phyloP scores from a whole-genome alignment of 2,329 filamentous ascomycete genomes.

The Neonectria magnoliae region DNA sequence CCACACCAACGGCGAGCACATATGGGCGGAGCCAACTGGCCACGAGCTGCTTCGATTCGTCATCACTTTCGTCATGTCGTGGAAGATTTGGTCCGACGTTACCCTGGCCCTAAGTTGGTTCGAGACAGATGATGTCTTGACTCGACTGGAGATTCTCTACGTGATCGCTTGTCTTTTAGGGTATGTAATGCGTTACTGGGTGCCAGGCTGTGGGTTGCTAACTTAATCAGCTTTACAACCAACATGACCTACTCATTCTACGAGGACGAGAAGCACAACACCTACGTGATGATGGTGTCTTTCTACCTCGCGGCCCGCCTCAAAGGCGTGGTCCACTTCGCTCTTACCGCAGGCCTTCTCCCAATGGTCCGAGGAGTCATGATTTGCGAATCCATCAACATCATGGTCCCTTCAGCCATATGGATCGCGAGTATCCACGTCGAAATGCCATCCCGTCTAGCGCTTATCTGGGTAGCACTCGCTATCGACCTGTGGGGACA shows the following conservation, averaged over 20 bases:
- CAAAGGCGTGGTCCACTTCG: constrained; percentile 60
- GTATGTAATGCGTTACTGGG: constrained; percentile 33
- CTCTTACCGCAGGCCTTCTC: constrained; percentile 57
- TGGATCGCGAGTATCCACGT: constrained; percentile 71
- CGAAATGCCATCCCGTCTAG: constrained; percentile 63
- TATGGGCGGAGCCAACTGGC: constrained; percentile 65
- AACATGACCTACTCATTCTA: constrained; percentile 69
- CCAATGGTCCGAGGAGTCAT: constrained; percentile 69
- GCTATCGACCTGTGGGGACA: constrained; percentile 62
- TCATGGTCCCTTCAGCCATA: constrained; percentile 59
- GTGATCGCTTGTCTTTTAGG: constrained; percentile 69
- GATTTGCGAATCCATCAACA: constrained; percentile 57
- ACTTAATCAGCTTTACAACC: constrained; percentile 60
- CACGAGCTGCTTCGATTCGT: constrained; percentile 66
- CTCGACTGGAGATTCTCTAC: constrained; percentile 68
- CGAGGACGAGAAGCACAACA: constrained; percentile 53
- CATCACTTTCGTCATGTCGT: constrained; percentile 70
- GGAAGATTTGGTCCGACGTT: constrained; percentile 72
- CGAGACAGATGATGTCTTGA: constrained; percentile 69
- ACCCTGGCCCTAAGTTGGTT: constrained; percentile 68
- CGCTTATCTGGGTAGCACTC: constrained; percentile 66
- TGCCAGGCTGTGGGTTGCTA: not conserved
- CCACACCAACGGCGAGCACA: constrained; percentile 69
- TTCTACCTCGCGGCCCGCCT: constrained; percentile 70
- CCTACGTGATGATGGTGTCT: constrained; percentile 66